Base-by-base conservation (phyloP, 2,329 filamentous ascomycete species). In the Lasiodiplodia sp. region DNA sequence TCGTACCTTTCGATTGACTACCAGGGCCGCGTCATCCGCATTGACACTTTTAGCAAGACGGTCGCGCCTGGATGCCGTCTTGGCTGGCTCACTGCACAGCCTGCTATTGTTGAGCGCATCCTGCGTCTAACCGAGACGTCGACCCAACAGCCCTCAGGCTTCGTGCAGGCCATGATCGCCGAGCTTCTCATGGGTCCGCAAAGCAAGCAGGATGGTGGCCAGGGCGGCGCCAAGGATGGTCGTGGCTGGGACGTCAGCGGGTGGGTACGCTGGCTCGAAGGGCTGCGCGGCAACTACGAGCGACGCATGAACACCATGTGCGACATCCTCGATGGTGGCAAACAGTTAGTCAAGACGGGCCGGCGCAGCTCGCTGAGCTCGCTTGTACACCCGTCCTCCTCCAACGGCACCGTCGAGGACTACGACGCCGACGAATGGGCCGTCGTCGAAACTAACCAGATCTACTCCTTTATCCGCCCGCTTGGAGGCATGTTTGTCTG, bases 31-130 rank as follows among this genome's bases (percentile, higher is more conserved):
- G 94, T 97, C 52, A 86, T 97, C 69, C 91, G 94, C 57, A 86
- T 97, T 3, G 95, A 97, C 78, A 97, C 94, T 0, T 97, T 97
- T 79, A 96, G 92, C 75, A 97, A 98, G 82, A 96, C 93, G 0
- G 87, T 97, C 21, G 94, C 94, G 0, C 95, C 95, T 0, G 95
- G 95, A 2, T 96, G 93, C 76, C 89, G 95, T 37, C 83, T 97
- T 1, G 95, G 95, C 51, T 97, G 94, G 93, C 89, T 97, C 72
- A 97, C 94, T 0, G 90, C 92, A 0, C 92, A 96, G 75, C 93
- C 94, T 1, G 88, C 83, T 0, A 82, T 97, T 58, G 85, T 94
- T 57, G 92, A 96, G 78, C 88, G 92, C 7, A 82, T 96, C 34
- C 77, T 85, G 18, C 90, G 91, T 67, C 91, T 96, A 74, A 90